Evolutionary conservation across 352 stramenopile genomes (phyloP).

Genomic region (Poterioochromonas sp.): DNA sequence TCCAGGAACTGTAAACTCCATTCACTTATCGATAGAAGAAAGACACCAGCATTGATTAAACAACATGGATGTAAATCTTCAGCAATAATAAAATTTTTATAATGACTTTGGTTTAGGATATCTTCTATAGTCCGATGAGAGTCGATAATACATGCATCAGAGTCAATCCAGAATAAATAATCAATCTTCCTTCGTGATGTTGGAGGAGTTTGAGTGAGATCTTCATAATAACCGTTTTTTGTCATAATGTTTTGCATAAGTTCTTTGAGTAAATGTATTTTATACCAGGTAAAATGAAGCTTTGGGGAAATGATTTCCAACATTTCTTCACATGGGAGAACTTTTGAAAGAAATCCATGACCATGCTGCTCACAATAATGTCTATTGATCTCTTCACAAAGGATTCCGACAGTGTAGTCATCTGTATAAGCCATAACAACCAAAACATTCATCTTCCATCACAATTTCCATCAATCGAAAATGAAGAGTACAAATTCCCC

Average conservation of each 20-base stretch:
- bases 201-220: background rate
- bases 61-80: background rate
- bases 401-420: background rate
- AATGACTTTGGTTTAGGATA: background rate
- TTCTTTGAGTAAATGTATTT: background rate
- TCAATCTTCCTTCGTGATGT: background rate
- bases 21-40: background rate
- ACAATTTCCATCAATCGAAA: too few species aligned
- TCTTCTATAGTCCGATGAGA: background rate
- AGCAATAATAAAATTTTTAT: slow-evolving; percentile 11
- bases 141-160: background rate
- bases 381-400: slow-evolving; percentile 18
- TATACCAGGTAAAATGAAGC: slow-evolving; percentile 16
- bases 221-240: background rate
- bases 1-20: background rate
- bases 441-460: too few species aligned
- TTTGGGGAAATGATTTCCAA: background rate
- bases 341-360: background rate
- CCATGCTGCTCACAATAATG: background rate
- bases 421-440: slow-evolving; percentile 16
- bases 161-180: slow-evolving; percentile 19
- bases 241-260: background rate
- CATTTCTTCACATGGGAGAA: background rate
- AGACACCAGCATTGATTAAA: slow-evolving; percentile 4
- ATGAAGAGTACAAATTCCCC: too few species aligned